Evolutionary conservation across 352 stramenopile genomes (phyloP).

Genomic region (Globisporangium carolinianum): DNA sequence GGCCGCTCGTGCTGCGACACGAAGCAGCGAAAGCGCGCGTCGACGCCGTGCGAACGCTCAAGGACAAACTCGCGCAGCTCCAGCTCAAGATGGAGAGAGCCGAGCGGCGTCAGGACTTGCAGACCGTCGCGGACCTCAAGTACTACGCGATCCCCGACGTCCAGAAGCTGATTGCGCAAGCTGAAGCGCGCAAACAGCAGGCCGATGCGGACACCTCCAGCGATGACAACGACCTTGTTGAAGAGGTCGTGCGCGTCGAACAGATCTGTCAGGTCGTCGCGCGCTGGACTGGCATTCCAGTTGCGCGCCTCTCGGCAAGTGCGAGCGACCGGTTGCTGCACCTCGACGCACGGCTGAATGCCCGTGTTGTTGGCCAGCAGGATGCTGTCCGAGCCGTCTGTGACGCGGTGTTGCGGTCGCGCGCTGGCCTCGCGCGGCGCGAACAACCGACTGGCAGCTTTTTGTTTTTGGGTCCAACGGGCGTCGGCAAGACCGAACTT

Average conservation of each 20-base stretch:
- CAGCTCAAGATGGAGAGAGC: slow-evolving; percentile 93
- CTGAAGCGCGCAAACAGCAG: slow-evolving; percentile 66
- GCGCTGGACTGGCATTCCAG: slow-evolving; percentile 88
- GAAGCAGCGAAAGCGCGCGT: slow-evolving; percentile 89
- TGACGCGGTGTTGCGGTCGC: slow-evolving; percentile 89
- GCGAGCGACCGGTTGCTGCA: slow-evolving; percentile 80
- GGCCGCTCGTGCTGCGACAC: slow-evolving; percentile 87
- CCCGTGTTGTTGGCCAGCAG: slow-evolving; percentile 92
- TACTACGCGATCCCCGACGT: slow-evolving; percentile 94
- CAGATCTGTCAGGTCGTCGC: slow-evolving; percentile 89
- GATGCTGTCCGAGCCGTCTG: slow-evolving; percentile 89
- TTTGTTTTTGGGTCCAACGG: slow-evolving; percentile 94
- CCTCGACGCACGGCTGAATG: slow-evolving; percentile 77
- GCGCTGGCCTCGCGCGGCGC: slow-evolving; percentile 82
- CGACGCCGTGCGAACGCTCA: slow-evolving; percentile 90
- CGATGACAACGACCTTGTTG: slow-evolving; percentile 60
- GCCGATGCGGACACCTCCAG: slow-evolving; percentile 57
- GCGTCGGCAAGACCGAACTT: slow-evolving; percentile 94
- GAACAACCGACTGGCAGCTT: slow-evolving; percentile 93
- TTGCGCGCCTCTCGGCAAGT: slow-evolving; percentile 71
- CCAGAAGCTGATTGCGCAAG: slow-evolving; percentile 76
- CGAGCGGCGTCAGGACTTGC: slow-evolving; percentile 92
- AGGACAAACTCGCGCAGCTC: slow-evolving; percentile 90
- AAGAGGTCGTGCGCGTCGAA: slow-evolving; percentile 82
- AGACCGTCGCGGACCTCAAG: slow-evolving; percentile 93